These are phyloP conservation scores for Fusarium sp. DNA, from an alignment of 2,329 filamentous ascomycete genomes.

Conservation along the genomic window DNA sequence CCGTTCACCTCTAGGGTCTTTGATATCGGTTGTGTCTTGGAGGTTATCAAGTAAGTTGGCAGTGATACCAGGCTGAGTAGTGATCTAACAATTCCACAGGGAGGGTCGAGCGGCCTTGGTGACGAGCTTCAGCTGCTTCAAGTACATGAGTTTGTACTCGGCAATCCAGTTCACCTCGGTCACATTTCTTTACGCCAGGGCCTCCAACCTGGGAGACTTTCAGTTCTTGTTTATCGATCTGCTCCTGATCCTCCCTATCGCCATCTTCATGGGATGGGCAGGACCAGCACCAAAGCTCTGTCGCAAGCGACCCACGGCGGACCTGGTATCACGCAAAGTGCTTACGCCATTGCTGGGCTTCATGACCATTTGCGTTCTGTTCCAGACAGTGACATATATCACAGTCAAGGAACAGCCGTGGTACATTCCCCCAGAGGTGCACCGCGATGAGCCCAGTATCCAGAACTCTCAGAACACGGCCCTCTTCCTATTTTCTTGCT, in stretches of 20 bases:
- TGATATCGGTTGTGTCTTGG: conserved; percentile 94
- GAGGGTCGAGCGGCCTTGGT: conserved; percentile 95
- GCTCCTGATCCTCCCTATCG: conserved; percentile 91
- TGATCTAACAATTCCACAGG: conserved; percentile 55
- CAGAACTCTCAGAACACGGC: conserved; percentile 94
- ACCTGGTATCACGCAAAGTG: conserved; percentile 92
- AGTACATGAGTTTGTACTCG: conserved; percentile 99
- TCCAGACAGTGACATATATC: conserved; percentile 80
- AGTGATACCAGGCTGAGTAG: neutral
- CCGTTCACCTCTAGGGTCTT: conserved; percentile 96
- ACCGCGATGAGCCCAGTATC: conserved; percentile 84
- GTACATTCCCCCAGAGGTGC: conserved; percentile 84
- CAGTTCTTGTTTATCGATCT: conserved; percentile 98
- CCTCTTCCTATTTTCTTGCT: conserved; percentile 90
- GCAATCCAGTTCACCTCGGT: conserved; percentile 99
- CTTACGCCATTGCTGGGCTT: conserved; percentile 90
- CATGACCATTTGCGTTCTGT: conserved; percentile 81
- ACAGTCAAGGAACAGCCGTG: conserved; percentile 83
- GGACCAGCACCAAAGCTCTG: conserved; percentile 82
- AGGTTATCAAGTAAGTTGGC: conserved; percentile 78
- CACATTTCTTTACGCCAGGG: conserved; percentile 93
- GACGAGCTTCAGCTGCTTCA: conserved; percentile 99
- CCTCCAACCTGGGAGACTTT: conserved; percentile 95
- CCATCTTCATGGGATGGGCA: conserved; percentile 99
- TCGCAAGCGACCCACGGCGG: conserved; percentile 89